phyloP scores from a whole-genome alignment of 306 rosid genomes.

The Herpetospermum pedunculosum region DNA sequence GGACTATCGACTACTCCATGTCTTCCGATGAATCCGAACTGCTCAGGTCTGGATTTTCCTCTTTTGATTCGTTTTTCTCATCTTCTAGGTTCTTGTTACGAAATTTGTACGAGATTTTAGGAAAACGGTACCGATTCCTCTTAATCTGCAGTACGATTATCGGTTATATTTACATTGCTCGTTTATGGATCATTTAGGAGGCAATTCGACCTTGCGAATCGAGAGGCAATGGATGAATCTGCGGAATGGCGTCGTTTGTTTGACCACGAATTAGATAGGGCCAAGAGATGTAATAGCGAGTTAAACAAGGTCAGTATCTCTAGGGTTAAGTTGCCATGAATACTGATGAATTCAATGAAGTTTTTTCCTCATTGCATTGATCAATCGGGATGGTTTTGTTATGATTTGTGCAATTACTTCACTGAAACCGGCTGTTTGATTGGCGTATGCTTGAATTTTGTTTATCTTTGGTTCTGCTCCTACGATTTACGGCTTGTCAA shows the following conservation, averaged over 20 bases:
- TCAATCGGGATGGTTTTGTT: not conserved
- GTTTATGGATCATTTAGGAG: conserved; percentile 23
- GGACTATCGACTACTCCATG: conserved; percentile 49
- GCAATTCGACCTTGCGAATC: conserved; percentile 66
- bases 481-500: not conserved
- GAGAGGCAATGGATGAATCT: conserved; percentile 87
- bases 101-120: not conserved
- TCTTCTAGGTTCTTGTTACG: not conserved
- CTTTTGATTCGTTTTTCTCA: not conserved
- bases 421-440: not conserved
- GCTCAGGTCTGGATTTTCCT: conserved; percentile 34
- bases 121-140: not conserved
- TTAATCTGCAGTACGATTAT: not conserved
- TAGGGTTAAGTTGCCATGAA: not conserved
- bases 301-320: conserved; percentile 42
- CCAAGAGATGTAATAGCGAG: conserved; percentile 34
- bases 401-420: not conserved
- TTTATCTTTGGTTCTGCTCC: not conserved
- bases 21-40: conserved; percentile 48
- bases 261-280: conserved; percentile 45
- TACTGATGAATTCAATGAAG: not conserved
- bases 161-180: not conserved
- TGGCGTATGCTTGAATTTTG: not conserved
- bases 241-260: conserved; percentile 89
- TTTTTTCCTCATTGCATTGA: not conserved